Base-by-base conservation (phyloP, 208 protist genomes). In the Leishmania major region DNA sequence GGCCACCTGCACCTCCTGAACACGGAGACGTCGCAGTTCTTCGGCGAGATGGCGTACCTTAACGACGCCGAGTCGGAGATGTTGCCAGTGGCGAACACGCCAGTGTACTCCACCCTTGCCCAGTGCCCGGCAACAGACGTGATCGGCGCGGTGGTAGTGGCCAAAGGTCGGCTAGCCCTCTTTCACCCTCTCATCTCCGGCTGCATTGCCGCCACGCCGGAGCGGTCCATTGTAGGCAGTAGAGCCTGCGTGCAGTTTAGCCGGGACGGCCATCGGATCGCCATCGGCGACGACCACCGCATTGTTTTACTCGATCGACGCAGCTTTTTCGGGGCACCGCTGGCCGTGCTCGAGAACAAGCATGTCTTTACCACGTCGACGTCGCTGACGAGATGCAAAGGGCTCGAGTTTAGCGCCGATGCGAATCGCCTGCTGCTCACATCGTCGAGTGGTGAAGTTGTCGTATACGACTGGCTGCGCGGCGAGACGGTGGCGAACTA, bases 1-100 rank as follows among this genome's bases (percentile, higher is more conserved):
- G 94, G 94, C 45, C 92, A 97, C 75, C 79, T 97, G 79, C 92
- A 97, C 81, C 84, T 97, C 4, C 78, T 96, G 2, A 95, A 94
- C 78, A 84, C 90, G 40, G 91, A 90, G 66, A 91, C 91, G 11
- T 91, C 90, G 35, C 87, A 94, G 79, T 86, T 97, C 71, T 89
- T 93, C 55, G 76, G 84, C 51, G 87, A 87, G 67, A 87, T 96
- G 84, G 90, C 92, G 17, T 94, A 95, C 84, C 10, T 94, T 1
- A 90, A 92, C 80, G 94, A 96, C 71, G 78, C 78, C 1, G 88
- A 87, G 62, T 64, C 53, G 1, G 89, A 90, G 85, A 72, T 94
- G 15, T 49, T 75, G 22, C 78, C 86, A 11, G 67, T 88, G 49
- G 55, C 77, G 25, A 94, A 94, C 75, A 87, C 77, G 49, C 93